Base-by-base conservation (phyloP, 192 early-diverging fungal genomes). In the Spizellomyces punctatus region DNA sequence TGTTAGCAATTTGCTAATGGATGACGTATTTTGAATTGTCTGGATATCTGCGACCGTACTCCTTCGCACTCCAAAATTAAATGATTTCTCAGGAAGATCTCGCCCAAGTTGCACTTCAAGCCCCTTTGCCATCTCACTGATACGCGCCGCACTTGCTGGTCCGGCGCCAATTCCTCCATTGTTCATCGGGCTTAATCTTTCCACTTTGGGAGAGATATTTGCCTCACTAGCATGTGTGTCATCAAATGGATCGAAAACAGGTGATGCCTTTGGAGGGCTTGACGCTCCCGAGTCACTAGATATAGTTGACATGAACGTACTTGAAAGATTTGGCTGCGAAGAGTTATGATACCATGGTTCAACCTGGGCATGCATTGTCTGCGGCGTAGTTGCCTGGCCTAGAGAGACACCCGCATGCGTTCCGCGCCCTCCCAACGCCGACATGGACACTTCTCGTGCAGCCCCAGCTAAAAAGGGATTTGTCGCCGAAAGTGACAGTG, bases 381-480 rank as follows among this genome's bases (percentile, higher is more conserved):
- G 16, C 52, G 52, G 16, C 2, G 19, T 55, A 2, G 16, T 19
- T n/a, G 19, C 1, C 16, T 19, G 14, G 5, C 59, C 2, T 36
- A 3, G 59, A 19, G 14, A 41, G 27, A 0, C 27, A 3, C 27
- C 27, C 27, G 3, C 27, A 36, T 36, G 27, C 3, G 27, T 36
- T 36, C 27, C 27, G 27, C 27, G 27, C 27, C 27, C 27, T 36
- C 27, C 27, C 3, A 36, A 36, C 27, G 27, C 27, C 27, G 27
- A 36, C 27, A 36, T 36, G 27, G 27, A 36, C 27, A 36, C 64
- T 47, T 65, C 64, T 14, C 36, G 36, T 6, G 64, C 64, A n/a
- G 64, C 64, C 16, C 64, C 64, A 48, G 43, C 46, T 6, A 65
- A 45, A 45, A 65, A 65, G 2, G 64, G 64, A 45, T 65, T 65